Base-by-base conservation (phyloP, 148 eudicot genomes). In the Amaranthus cruentus region DNA sequence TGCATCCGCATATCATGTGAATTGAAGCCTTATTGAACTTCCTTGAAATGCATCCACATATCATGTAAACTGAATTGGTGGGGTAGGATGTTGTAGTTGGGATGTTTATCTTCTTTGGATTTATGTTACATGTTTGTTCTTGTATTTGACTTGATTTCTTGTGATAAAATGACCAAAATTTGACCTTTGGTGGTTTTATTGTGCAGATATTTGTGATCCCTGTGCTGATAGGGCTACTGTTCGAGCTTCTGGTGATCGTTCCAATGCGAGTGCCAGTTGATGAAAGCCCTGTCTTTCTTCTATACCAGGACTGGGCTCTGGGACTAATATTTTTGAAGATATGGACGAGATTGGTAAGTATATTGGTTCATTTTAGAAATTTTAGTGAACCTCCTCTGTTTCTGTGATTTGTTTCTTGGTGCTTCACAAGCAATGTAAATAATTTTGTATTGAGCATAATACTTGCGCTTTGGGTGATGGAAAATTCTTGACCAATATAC, bases 301-400 rank as follows among this genome's bases (percentile, higher is more conserved):
- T 95, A 42, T 95, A 91, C 84, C 99, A 95, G 77, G 99, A 95
- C 76, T 95, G 99, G 99, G 99, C 96, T 74, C 80, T 92, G 73
- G 99, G 99, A 28, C 88, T 95, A 1, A 86, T 91, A 75, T 92
- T 95, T 75, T 79, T 95, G 13, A 95, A 91, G 86, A 91, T 92
- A 68, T 92, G 99, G 99, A 95, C 99, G 28, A 85, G 96, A 84
- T 77, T 95, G 96, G 99, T 92, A 62, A 85, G 97, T 75, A 11
- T 64, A 28, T 18, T 65, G 7, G 4, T n/a, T 64, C 60, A 49
- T 62, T 73, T 54, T 38, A 3, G 28, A 71, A 21, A 56, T 11
- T 55, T 28, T 48, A 2, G 47, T 12, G 58, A 6, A 9, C 14
- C 6, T 3, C 72, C 44, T 47, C 2, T 51, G 9, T 69, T 6